Percentiles rank a stretch among this genome's conserved stretches.
phyloP scores from a whole-genome alignment of 495 filamentous ascomycete species.

The Physcia stellaris region DNA sequence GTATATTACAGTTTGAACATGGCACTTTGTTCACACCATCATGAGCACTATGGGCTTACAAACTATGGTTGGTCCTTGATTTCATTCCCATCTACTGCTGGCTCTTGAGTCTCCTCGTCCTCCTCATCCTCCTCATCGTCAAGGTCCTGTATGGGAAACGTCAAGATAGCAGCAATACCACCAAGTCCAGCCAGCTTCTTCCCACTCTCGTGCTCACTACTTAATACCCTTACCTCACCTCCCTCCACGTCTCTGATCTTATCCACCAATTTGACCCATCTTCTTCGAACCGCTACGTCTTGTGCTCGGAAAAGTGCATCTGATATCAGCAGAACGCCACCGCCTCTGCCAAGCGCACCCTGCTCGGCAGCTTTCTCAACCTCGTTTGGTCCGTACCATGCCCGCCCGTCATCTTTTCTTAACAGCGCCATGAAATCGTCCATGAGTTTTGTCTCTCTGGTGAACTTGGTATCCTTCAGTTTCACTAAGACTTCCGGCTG shows the following conservation, averaged over 20 bases:
- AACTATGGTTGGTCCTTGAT: too few species aligned
- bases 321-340: constrained; percentile 71
- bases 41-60: too few species aligned
- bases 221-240: constrained; percentile 76
- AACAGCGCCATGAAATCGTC: constrained; percentile 71
- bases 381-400: constrained; percentile 81
- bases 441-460: constrained; percentile 71
- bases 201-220: constrained; percentile 90
- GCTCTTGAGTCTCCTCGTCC: neutral
- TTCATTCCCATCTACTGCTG: too few species aligned
- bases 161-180: constrained; percentile 78
- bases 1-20: too few species aligned
- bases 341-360: constrained; percentile 77
- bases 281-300: constrained; percentile 63
- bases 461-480: constrained; percentile 75
- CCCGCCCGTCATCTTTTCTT: constrained; percentile 73
- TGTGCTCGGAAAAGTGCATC: constrained; percentile 76
- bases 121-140: constrained; percentile 46
- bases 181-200: constrained; percentile 72
- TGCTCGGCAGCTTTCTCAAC: constrained; percentile 78
- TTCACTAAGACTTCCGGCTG: constrained; percentile 60
- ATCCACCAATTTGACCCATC: constrained; percentile 79
- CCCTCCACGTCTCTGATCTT: constrained; percentile 73
- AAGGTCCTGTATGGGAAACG: constrained; percentile 68
- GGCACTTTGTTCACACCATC: too few species aligned